A percentile compares a stretch with the other conserved stretches of the same genome.
Evolutionary conservation across 1,284 basidiomycete genomes (phyloP).

Genomic region (Ustilago bromivora): DNA sequence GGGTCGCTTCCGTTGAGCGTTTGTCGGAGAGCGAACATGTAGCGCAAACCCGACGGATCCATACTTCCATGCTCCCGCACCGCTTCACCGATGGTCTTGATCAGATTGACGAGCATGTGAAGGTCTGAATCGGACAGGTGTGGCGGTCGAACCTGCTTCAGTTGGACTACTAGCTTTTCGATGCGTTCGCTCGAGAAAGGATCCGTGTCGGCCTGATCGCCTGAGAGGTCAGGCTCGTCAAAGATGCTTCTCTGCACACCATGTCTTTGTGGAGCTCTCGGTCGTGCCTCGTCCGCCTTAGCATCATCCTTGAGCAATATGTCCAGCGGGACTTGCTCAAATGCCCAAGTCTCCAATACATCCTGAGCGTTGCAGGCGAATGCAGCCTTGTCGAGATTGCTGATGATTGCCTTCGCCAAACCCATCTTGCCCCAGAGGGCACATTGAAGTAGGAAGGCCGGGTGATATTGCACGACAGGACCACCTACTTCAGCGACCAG

Average conservation of each 20-base stretch:
- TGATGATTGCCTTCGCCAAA: conserved; percentile 39
- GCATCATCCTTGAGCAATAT: conserved; percentile 18
- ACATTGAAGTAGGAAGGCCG: conserved; percentile 46
- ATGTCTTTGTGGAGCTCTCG: neutral
- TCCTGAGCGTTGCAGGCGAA: conserved; percentile 20
- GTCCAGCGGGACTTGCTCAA: conserved; percentile 26
- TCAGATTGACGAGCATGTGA: conserved; percentile 81
- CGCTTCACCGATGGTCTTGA: conserved; percentile 88
- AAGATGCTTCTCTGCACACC: conserved; percentile 20
- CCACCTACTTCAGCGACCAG: conserved; percentile 34
- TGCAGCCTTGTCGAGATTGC: conserved; percentile 31
- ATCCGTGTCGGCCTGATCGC: conserved; percentile 5
- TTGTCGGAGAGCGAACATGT: conserved; percentile 45
- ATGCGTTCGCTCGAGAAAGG: conserved; percentile 19
- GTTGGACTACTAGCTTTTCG: conserved; percentile 57
- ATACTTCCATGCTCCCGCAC: conserved; percentile 86
- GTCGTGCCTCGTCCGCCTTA: neutral
- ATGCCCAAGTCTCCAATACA: conserved; percentile 34
- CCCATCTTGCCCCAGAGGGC: conserved; percentile 45
- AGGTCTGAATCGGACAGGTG: conserved; percentile 82
- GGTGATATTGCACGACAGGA: conserved; percentile 52
- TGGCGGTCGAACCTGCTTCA: conserved; percentile 77
- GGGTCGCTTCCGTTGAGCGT: conserved; percentile 18
- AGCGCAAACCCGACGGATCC: conserved; percentile 82
- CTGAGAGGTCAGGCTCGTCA: conserved; percentile 20